Base-by-base conservation (phyloP, 495 filamentous ascomycete species). In the Trichoderma gamsii region DNA sequence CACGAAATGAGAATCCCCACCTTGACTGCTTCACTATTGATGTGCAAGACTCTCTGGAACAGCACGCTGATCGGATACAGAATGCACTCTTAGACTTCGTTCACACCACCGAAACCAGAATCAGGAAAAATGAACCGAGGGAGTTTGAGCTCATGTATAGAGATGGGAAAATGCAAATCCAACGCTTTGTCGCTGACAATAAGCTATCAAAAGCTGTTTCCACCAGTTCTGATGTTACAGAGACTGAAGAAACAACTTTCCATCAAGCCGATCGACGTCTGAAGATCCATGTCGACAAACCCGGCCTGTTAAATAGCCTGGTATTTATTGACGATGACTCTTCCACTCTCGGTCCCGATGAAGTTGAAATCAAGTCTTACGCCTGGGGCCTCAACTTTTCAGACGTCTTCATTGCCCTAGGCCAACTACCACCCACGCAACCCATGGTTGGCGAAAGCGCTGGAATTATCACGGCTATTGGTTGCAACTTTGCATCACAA, bases 301-400 rank as follows among this genome's bases (percentile, higher is more conserved):
- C 68, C 15, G 78, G 78, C 25, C 67, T 74, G 1, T 73, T 80
- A 1, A 76, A 77, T 43, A 78, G 73, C 6, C 67, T 80, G 5
- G 71, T 76, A 44, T 80, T 80, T 63, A 63, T 70, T 9, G 69
- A 74, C 35, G 68, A 73, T 12, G 18, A 64, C 6, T 23, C 27
- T 11, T 63, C 63, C 8, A 63, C 71, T 1, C 68, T 79, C 29
- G 61, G 41, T 18, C 72, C 73, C 5, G 64, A 77, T 32, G 74
- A 80, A 29, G 69, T 81, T 2, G 75, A 80, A 43, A 74, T 82
- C 18, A 70, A 78, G 49, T 75, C 87, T 41, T 80, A 80, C 68
- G 85, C 79, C 11, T 76, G 69, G 2, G 76, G 77, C 66, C 71
- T 81, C 44, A 82, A 81, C 70, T 82, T 81, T 72, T 78, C 78